Base-by-base conservation (phyloP, 176 grass and related monocot species). In the Dendrocalamus sinicus region DNA sequence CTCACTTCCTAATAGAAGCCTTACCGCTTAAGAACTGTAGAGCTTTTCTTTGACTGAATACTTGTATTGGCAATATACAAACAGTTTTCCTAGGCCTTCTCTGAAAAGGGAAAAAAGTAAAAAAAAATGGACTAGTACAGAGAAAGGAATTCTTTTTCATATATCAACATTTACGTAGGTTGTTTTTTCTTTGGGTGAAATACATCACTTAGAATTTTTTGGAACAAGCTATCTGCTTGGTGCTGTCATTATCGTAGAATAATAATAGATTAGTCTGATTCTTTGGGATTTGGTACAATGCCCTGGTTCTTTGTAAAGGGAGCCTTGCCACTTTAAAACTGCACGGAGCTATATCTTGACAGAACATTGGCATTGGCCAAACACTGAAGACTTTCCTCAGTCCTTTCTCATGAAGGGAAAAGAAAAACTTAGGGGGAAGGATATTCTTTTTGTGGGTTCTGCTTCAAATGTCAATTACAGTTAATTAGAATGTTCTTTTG, bases 141-240 rank as follows among this genome's bases (percentile, higher is more conserved):
- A 48, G 53, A 37, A 43, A n/a, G 43, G 8, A 9, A 48, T 44
- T 37, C 12, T 75, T 70, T 88, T 52, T 39, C 54, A 50, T 82
- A 28, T 64, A 70, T 82, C 9, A 62, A 80, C 7, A 54, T 22
- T 65, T 20, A 68, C 17, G 44, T 73, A 73, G 32, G 16, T 80
- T 86, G 15, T 17, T 30, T 80, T 45, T 65, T 61, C 63, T 44
- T 55, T 0, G 35, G 52, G 83, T 85, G 69, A 66, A 73, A 54
- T n/a, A 71, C 32, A 32, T 12, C 66, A 60, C 26, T 61, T 62
- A 2, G 39, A 35, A 30, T 62, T 72, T 71, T 63, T 76, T 40
- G 44, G 9, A 14, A 24, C 43, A 76, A 30, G 62, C 32, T 84
- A 67, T 32, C 39, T 84, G 63, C 20, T 67, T 54, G 22, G 10